These are phyloP conservation scores for Thielaviopsis ethacetica DNA, from an alignment of 2,329 filamentous ascomycete species.

Conservation along the genomic window DNA sequence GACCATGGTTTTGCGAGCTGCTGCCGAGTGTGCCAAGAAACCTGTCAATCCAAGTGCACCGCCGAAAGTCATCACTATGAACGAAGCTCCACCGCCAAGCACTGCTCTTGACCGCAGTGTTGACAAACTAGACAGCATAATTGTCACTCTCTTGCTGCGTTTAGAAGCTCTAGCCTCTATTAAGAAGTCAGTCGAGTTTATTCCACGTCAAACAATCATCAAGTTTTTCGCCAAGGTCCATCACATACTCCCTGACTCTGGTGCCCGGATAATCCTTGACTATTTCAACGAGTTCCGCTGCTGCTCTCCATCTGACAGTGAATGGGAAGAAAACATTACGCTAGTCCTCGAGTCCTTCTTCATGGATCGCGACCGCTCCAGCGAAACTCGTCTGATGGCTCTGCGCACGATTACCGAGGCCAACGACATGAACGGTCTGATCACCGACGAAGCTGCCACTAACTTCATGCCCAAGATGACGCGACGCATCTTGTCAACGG, in stretches of 20 bases:
- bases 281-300: conserved; percentile 53
- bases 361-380: conserved; percentile 41
- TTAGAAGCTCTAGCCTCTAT: conserved; percentile 31
- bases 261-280: conserved; percentile 46
- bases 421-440: conserved; percentile 40
- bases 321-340: conserved; percentile 49
- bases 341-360: conserved; percentile 48
- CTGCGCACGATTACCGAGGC: conserved; percentile 43
- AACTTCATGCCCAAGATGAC: conserved; percentile 42
- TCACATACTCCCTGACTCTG: conserved; percentile 44
- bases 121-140: conserved; percentile 25
- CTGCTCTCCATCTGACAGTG: conserved; percentile 53
- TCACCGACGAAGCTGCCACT: conserved; percentile 41
- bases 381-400: conserved; percentile 44
- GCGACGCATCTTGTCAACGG: conserved; percentile 41
- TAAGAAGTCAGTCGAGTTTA: conserved; percentile 33
- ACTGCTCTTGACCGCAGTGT: conserved; percentile 17
- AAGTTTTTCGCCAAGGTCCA: conserved; percentile 49
- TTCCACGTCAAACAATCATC: conserved; percentile 51
- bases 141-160: conserved; percentile 28
- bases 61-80: neutral
- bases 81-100: neutral
- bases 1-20: conserved; percentile 42
- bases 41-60: conserved; percentile 5
- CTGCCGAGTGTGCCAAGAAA: conserved; percentile 31